Evolutionary conservation across 1,284 basidiomycete genomes (phyloP).

Genomic region (Boletellus deceptivus): DNA sequence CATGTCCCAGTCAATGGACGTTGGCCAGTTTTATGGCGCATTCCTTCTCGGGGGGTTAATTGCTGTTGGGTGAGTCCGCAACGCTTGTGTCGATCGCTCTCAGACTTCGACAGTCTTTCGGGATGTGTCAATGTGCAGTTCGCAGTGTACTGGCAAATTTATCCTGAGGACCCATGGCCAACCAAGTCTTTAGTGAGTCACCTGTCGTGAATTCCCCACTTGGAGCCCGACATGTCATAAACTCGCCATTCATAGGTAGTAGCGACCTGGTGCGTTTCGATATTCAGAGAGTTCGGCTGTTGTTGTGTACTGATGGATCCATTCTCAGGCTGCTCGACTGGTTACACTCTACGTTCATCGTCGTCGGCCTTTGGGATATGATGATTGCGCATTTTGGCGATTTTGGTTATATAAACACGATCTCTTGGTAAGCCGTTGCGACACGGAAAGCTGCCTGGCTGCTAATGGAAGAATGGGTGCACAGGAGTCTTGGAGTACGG

Average conservation of each 20-base stretch:
- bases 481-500: constrained; percentile 23
- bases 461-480: background rate
- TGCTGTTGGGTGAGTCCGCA: constrained; percentile 17
- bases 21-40: constrained; percentile 16
- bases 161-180: constrained; percentile 17
- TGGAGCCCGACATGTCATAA: background rate
- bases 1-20: background rate
- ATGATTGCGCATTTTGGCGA: constrained; percentile 21
- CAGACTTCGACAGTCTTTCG: constrained; percentile 16
- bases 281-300: background rate
- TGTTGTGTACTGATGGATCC: constrained; percentile 13
- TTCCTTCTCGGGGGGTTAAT: constrained; percentile 26
- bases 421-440: constrained; percentile 24
- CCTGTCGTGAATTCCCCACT: background rate
- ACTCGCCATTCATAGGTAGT: constrained; percentile 12
- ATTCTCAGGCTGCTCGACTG: constrained; percentile 20
- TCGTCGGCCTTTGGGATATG: constrained; percentile 1
- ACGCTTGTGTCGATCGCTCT: background rate
- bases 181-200: constrained; percentile 20
- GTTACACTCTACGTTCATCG: constrained; percentile 15
- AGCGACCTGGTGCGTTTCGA: constrained; percentile 17
- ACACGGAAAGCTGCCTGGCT: background rate
- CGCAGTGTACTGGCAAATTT: no score
- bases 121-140: constrained; percentile 23
- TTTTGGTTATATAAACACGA: constrained; percentile 5